Evolutionary conservation across 257 asterid species (phyloP).

Genomic region (Catharanthus roseus): DNA sequence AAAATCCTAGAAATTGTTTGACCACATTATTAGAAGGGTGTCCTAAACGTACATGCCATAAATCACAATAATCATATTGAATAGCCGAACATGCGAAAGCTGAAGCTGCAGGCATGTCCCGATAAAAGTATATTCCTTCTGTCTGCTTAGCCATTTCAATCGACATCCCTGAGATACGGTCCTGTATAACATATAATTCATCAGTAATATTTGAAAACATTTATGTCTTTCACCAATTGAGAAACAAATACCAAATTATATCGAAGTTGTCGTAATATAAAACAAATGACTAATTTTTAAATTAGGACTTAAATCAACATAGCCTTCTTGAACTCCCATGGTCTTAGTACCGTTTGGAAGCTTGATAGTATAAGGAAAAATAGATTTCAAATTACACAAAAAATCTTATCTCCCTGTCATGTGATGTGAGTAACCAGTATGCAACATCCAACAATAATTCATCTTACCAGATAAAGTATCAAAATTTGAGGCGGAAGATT

Average conservation of each 20-base stretch:
- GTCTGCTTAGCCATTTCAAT: constrained; percentile 6
- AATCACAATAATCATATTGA: not conserved
- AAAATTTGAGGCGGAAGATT: no score
- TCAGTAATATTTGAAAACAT: not conserved
- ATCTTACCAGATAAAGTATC: no score
- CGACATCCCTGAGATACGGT: constrained; percentile 5
- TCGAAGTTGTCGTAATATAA: not conserved
- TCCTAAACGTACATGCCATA: no score
- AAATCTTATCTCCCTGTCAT: not conserved
- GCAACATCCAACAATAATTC: not conserved
- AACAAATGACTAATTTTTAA: not conserved
- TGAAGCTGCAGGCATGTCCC: not conserved
- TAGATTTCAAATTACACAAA: not conserved
- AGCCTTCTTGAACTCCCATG: not conserved
- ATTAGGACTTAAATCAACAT: not conserved
- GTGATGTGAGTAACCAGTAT: not conserved
- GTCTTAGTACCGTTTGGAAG: not conserved
- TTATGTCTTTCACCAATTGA: not conserved
- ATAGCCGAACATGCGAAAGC: not conserved
- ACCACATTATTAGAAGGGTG: not conserved
- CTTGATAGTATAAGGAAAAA: no score
- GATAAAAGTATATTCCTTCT: not conserved
- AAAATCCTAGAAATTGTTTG: not conserved
- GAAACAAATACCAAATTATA: not conserved
- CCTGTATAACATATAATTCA: not conserved